Percentiles rank a stretch among this genome's conserved stretches.
phyloP scores from a whole-genome alignment of 176 grass and related monocot species.

The Tillandsia fasciculata region DNA sequence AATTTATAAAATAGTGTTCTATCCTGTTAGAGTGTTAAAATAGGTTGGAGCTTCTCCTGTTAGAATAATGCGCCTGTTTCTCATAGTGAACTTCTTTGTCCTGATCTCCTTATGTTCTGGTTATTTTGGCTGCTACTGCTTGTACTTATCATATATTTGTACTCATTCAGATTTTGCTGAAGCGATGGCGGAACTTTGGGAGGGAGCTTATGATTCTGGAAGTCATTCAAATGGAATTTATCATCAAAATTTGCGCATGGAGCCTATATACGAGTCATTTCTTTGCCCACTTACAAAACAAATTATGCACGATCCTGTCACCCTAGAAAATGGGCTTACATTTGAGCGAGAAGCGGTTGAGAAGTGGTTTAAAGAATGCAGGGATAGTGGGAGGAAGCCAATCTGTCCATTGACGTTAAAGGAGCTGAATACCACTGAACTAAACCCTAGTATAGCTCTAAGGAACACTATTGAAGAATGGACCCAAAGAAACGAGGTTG shows the following conservation, averaged over 20 bases:
- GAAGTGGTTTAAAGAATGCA: slow-evolving; percentile 63
- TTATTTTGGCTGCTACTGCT: not conserved
- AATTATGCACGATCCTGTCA: slow-evolving; percentile 84
- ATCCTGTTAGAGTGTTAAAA: too few species aligned
- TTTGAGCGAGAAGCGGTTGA: slow-evolving; percentile 78
- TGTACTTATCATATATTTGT: not conserved
- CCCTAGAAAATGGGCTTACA: slow-evolving; percentile 64
- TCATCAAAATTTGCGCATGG: slow-evolving; percentile 42
- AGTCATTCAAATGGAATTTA: slow-evolving; percentile 35
- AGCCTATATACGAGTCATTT: slow-evolving; percentile 87
- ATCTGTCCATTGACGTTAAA: slow-evolving; percentile 67
- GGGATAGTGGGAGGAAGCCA: slow-evolving; percentile 38
- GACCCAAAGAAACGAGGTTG: slow-evolving; percentile 67
- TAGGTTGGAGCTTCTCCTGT: not conserved
- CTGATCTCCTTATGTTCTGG: not conserved
- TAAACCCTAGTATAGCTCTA: slow-evolving; percentile 83
- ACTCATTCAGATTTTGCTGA: slow-evolving; percentile 26
- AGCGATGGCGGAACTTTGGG: slow-evolving; percentile 53
- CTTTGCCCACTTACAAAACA: slow-evolving; percentile 78
- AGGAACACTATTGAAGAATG: slow-evolving; percentile 88
- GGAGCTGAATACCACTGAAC: slow-evolving; percentile 56
- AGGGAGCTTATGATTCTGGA: slow-evolving; percentile 37
- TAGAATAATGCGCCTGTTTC: not conserved
- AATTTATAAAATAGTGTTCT: too few species aligned
- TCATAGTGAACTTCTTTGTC: not conserved